Evolutionary conservation across 2,329 filamentous ascomycete genomes (phyloP), one percentile per base, ranked within the genome.

Genomic region (Bipolaris cookei): DNA sequence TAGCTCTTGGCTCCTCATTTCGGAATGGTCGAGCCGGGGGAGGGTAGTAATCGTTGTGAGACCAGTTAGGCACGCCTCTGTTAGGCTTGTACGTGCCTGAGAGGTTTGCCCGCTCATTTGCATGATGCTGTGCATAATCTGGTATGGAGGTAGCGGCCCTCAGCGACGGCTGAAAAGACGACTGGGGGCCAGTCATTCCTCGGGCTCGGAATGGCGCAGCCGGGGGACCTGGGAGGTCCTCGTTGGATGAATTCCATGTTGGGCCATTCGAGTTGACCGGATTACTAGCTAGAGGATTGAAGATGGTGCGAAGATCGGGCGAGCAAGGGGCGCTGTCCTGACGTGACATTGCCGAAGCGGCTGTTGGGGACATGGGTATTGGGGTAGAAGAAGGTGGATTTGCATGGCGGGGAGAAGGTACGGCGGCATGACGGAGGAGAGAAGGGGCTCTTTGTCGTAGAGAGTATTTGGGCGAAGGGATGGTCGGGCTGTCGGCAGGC

Each of bases 1-100:
- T 88, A 13, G 83, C 81, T 21, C 86, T 80, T 21, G 83, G 73
- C 58, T 83, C 80, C 38, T 77, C 74, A 10, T 59, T 57, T 28
- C 69, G 69, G 32, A 71, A 76, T n/a, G 69, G 67, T 45, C 65
- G 68, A 14, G 57, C 59, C 13, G 64, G 65, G 2, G 66, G 67
- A 51, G 64, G 67, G 44, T 64, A 75, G 47, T 66, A 71, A 57
- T 71, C 75, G 39, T 59, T 72, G 61, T 71, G 75, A 32, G 68
- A 75, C 72, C 67, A 75, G 59, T 71, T 75, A 21, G 65, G 70
- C 44, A 67, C 75, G 21, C 74, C 71, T 20, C 73, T 71, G 46
- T 76, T 75, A 6, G 71, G 73, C 46, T 70, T 70, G 63, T 74
- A 76, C 16, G 71, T 71, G 13, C 67, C 72, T n/a, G 70, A 76